Conservation (phyloP, 768 basidiomycete species). For the Leccinum obscurum region DNA sequence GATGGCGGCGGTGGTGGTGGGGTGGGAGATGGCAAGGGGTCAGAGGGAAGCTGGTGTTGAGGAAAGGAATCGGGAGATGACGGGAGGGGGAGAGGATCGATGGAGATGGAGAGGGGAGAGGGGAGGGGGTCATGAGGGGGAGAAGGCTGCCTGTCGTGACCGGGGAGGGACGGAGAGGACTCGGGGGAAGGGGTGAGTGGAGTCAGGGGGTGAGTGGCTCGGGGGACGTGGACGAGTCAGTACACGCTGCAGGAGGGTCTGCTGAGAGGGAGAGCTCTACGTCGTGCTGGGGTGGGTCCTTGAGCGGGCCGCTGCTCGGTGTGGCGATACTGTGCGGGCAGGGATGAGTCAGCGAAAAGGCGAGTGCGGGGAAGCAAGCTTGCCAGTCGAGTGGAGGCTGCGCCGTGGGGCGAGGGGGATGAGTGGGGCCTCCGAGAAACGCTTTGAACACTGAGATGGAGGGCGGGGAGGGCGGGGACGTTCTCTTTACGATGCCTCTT, state of each 20-base stretch:
- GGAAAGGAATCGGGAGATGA: background rate
- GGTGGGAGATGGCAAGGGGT: conserved; percentile 2
- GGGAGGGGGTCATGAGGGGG: conserved; percentile 12
- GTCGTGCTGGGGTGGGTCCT: background rate
- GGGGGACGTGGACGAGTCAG: conserved; percentile 4
- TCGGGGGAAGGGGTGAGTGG: conserved; percentile 25
- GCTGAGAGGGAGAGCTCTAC: conserved; percentile 3
- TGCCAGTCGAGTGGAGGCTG: background rate
- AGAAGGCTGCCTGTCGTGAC: conserved; percentile 26
- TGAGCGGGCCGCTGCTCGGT: conserved; percentile 4
- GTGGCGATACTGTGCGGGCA: conserved; percentile 10
- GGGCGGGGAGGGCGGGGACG: background rate
- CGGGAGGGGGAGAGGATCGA: conserved; percentile 2
- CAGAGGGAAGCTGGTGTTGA: background rate
- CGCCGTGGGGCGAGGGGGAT: conserved; percentile 10
- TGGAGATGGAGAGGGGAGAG: background rate
- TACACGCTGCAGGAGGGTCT: conserved; percentile 1
- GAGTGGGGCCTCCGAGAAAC: conserved; percentile 11
- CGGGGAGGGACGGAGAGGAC: conserved; percentile 25
- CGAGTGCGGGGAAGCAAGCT: background rate
- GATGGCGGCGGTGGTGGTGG: background rate
- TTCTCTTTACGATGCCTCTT: conserved; percentile 28
- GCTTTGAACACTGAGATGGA: conserved; percentile 5
- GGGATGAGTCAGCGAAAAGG: background rate
- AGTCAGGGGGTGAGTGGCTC: conserved; percentile 18